Evolutionary conservation across 352 stramenopile genomes (phyloP).

Genomic region (Globisporangium yorkense): DNA sequence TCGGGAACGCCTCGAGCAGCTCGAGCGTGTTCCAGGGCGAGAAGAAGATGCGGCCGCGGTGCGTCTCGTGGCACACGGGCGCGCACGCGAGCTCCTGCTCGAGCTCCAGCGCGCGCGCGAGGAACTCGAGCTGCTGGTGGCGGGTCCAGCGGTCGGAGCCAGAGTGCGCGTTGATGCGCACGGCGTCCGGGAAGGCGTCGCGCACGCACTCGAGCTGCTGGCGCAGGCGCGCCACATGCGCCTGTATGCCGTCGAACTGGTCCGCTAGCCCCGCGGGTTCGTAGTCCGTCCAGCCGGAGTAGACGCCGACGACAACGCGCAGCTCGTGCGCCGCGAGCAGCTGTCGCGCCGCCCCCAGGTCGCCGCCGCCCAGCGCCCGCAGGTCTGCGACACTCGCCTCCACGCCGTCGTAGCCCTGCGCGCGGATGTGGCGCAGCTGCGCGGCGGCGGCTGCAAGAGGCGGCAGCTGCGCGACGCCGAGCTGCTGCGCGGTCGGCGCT

Average conservation of each 20-base stretch:
- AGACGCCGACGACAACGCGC: conserved; percentile 58
- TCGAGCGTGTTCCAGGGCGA: conserved; percentile 63
- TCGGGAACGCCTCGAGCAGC: conserved; percentile 52
- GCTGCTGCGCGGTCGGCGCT: conserved; percentile 26
- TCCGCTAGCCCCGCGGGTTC: conserved; percentile 39
- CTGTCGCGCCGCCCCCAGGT: conserved; percentile 23
- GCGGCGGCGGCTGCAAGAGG: conserved; percentile 21
- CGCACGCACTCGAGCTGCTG: conserved; percentile 26
- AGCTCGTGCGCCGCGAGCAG: conserved; percentile 44
- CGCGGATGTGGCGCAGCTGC: conserved; percentile 30
- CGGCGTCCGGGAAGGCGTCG: conserved; percentile 18
- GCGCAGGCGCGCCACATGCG: conserved; percentile 33
- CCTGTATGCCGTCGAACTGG: conserved; percentile 46
- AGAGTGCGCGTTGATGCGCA: conserved; percentile 56
- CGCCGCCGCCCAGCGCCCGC: conserved; percentile 45
- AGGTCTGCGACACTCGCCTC: conserved; percentile 65
- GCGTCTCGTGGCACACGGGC: conserved; percentile 52
- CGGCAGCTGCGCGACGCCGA: conserved; percentile 10
- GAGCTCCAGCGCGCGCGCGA: conserved; percentile 41
- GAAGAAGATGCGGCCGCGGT: conserved; percentile 62
- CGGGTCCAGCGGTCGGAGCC: conserved; percentile 50
- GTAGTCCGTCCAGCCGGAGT: conserved; percentile 72
- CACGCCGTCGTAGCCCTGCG: conserved; percentile 59
- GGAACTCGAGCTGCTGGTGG: conserved; percentile 39
- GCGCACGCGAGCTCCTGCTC: conserved; percentile 26